Evolutionary conservation across 2,329 filamentous ascomycete species (phyloP), one percentile per base, ranked within the genome.

Genomic region (Cladosporium austrohemisphaericum): DNA sequence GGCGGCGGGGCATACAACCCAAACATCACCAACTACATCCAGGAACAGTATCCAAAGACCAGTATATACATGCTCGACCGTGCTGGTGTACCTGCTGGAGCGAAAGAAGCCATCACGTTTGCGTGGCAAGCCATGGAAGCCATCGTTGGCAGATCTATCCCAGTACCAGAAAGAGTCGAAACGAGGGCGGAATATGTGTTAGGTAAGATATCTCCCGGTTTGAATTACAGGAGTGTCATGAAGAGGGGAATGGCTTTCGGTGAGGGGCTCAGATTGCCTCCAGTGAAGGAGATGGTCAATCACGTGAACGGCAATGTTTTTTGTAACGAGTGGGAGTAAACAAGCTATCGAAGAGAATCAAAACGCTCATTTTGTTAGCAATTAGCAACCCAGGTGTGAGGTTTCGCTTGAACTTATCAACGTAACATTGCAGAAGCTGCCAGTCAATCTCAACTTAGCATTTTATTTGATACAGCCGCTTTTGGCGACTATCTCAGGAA

Each of bases 41-140:
- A 78, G 60, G 57, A 61, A 47, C 64, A 69, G 52, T 77, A 73
- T 55, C 78, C 73, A 11, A 65, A 69, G 29, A 72, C 73, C 2
- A 69, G 66, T 29, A 76, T 83, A 36, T 65, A 72, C 46, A 77
- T 78, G 71, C 67, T 83, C 5, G 77, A 82, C 54, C 77, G 77
- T 40, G 77, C 77, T 2, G 79, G 79, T 4, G 72, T 83, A 41
- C 76, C 77, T 0, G 75, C 66, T 1, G 75, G 73, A 26, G 79
- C 79, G 2, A 83, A 83, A 61, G 79, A 83, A 60, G 77, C 78
- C 4, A 70, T 80, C 44, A 78, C 74, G 1, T 81, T 83, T 59
- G 79, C 80, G 3, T 80, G 77, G 73, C 77, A 81, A 62, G 79
- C 74, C 2, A 77, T 83, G 72, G 78, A 83, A 59, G 76, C 78